phyloP scores from a whole-genome alignment of 1,284 basidiomycete species.

The Kwoniella shivajii region DNA sequence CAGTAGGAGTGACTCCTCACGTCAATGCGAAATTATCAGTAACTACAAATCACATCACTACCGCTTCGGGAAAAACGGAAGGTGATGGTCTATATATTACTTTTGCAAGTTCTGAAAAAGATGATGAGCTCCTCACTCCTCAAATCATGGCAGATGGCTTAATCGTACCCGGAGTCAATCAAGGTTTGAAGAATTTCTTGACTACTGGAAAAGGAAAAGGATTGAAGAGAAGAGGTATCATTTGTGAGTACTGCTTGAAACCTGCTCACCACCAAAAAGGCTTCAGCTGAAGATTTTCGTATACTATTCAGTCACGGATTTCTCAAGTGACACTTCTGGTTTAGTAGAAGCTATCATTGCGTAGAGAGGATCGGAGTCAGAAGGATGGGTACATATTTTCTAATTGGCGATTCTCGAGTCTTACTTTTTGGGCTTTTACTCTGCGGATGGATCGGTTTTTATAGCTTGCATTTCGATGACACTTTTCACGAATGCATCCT shows the following conservation, averaged over 20 bases:
- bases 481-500: too few species aligned
- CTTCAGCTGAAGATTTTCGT: neutral
- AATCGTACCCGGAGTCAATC: slow-evolving; percentile 11
- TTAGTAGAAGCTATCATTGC: slow-evolving; percentile 18
- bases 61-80: neutral
- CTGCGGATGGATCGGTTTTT: too few species aligned
- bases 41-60: neutral
- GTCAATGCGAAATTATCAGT: slow-evolving; percentile 9
- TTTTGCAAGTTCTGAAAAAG: slow-evolving; percentile 11
- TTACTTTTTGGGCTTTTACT: neutral
- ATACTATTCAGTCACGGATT: slow-evolving; percentile 11
- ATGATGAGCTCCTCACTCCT: slow-evolving; percentile 5
- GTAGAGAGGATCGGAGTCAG: neutral
- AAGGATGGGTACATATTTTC: neutral
- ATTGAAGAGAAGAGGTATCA: slow-evolving; percentile 15
- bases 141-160: slow-evolving; percentile 12
- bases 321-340: slow-evolving; percentile 10
- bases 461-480: too few species aligned
- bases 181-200: slow-evolving; percentile 11
- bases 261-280: too few species aligned
- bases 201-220: slow-evolving; percentile 11
- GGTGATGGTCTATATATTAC: slow-evolving; percentile 12
- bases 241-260: slow-evolving; percentile 13
- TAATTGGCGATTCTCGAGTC: neutral
- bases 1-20: slow-evolving; percentile 5